A percentile compares a stretch with the other conserved stretches of the same genome.
phyloP scores from a whole-genome alignment of 176 grass and related monocot species.

The Oryza longistaminata region DNA sequence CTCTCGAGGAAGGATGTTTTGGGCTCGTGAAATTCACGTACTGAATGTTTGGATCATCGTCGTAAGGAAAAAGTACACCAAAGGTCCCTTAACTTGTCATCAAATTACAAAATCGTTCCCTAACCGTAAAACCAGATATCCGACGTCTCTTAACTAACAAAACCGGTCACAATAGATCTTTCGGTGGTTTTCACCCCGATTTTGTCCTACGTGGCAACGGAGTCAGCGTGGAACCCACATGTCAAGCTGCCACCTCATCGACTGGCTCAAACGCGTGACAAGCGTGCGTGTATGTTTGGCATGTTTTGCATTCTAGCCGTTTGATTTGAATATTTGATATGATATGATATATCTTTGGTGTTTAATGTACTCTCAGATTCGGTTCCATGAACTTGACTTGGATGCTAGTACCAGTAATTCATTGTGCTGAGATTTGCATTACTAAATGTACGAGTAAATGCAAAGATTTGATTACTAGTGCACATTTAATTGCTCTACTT shows the following conservation, averaged over 20 bases:
- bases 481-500: background rate
- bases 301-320: conserved; percentile 29
- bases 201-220: too few relatives aligned
- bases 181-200: too few relatives aligned
- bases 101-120: too few relatives aligned
- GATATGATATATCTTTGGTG: background rate
- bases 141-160: too few relatives aligned
- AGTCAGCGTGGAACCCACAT: too few relatives aligned
- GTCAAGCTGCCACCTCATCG: too few relatives aligned
- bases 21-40: background rate
- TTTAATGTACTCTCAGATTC: conserved; percentile 12
- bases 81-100: too few relatives aligned
- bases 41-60: background rate
- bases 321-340: background rate
- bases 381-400: background rate
- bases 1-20: too few relatives aligned
- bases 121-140: too few relatives aligned
- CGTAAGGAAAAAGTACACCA: too few relatives aligned
- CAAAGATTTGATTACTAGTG: background rate
- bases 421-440: background rate
- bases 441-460: background rate
- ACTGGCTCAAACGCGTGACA: background rate
- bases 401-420: background rate
- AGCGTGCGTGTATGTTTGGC: conserved; percentile 1
- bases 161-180: too few relatives aligned